These are phyloP conservation scores for Pythium apleroticum DNA, from an alignment of 352 stramenopile genomes.

Conservation along the genomic window DNA sequence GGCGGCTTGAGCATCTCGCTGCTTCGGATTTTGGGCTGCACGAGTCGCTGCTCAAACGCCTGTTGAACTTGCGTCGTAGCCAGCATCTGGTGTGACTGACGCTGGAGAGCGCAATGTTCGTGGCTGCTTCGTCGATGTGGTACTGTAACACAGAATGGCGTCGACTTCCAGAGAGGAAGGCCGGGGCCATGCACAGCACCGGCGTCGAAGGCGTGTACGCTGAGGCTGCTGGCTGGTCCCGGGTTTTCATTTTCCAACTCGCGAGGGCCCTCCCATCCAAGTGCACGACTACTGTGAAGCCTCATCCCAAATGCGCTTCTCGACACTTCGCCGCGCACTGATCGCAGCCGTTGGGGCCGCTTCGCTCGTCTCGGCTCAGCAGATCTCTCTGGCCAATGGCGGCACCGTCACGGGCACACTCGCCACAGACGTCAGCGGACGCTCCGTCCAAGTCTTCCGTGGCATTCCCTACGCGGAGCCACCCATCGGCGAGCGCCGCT, in stretches of 20 bases:
- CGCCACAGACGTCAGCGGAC: neutral
- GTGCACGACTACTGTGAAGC: too few relatives aligned
- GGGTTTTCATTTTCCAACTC: neutral
- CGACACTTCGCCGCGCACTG: neutral
- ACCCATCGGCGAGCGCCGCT: slow-evolving; percentile 2
- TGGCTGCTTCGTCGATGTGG: neutral
- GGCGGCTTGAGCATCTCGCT: neutral
- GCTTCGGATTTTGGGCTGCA: neutral
- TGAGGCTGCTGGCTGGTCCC: too few relatives aligned
- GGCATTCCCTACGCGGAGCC: slow-evolving; percentile 20
- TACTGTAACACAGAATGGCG: too few relatives aligned
- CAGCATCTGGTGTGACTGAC: neutral
- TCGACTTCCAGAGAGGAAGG: too few relatives aligned
- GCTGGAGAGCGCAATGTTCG: neutral
- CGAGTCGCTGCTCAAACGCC: neutral
- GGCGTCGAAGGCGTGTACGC: too few relatives aligned
- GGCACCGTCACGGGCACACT: neutral
- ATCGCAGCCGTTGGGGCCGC: neutral
- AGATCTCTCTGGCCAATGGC: neutral
- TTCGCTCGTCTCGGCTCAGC: neutral
- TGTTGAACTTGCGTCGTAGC: neutral
- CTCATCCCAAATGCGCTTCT: slow-evolving; percentile 3
- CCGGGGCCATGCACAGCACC: too few relatives aligned
- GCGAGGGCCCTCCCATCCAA: neutral
- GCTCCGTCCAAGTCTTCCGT: slow-evolving; percentile 12